Conservation (phyloP, 495 filamentous ascomycete species). For the Rhizodiscina lignyota region DNA sequence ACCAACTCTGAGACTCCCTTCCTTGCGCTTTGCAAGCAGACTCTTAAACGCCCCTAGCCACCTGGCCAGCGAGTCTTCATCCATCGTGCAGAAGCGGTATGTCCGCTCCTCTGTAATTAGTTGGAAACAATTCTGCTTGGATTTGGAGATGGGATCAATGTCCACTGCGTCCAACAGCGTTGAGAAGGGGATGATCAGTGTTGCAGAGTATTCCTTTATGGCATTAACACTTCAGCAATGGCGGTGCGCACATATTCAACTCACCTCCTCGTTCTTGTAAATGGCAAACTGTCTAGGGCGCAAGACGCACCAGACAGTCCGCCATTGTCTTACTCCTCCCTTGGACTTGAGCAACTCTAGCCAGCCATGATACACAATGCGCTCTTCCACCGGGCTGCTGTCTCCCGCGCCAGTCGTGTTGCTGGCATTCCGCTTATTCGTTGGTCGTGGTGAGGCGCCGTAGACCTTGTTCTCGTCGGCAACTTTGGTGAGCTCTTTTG, state of each 20-base stretch:
- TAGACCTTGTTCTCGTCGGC: not conserved
- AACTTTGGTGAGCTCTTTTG: conserved; percentile 2
- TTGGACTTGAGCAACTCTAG: conserved; percentile 74
- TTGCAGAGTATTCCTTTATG: conserved; percentile 75
- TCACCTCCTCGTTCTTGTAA: conserved; percentile 73
- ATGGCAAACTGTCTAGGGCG: conserved; percentile 72
- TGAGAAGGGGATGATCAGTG: conserved; percentile 63
- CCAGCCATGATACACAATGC: conserved; percentile 84
- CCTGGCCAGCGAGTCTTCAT: conserved; percentile 68
- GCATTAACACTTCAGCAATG: too few relatives aligned
- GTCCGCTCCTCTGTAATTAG: conserved; percentile 89
- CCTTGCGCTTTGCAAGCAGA: conserved; percentile 53
- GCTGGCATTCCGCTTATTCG: conserved; percentile 33
- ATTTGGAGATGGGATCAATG: conserved; percentile 70
- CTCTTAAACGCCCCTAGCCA: conserved; percentile 87
- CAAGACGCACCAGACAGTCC: conserved; percentile 84
- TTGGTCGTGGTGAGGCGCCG: conserved; percentile 9
- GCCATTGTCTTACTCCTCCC: conserved; percentile 84
- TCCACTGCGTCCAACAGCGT: conserved; percentile 85
- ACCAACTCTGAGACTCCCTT: too few relatives aligned
- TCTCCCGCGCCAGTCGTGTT: conserved; percentile 32
- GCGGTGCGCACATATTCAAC: not conserved
- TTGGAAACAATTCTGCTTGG: conserved; percentile 75
- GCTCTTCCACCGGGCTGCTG: conserved; percentile 42
- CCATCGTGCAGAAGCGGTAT: conserved; percentile 67